Percentiles rank a stretch among this genome's conserved stretches.
phyloP scores from a whole-genome alignment of 345 rosid species.

The Garcia nutans region DNA sequence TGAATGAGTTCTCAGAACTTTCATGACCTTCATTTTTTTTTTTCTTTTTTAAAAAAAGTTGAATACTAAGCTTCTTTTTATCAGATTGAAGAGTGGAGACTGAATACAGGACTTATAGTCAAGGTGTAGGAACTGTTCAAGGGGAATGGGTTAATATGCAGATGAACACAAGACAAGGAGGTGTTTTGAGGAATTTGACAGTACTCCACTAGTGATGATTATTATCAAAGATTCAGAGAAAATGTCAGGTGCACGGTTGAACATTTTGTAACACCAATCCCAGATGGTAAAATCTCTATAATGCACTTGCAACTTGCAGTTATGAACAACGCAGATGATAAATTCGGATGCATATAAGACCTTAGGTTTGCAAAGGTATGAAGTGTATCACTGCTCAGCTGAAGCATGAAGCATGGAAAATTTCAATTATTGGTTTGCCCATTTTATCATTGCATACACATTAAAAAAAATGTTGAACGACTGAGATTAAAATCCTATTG shows the following conservation, averaged over 20 bases:
- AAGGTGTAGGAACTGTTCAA: background rate
- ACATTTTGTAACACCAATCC: background rate
- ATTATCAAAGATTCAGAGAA: no score
- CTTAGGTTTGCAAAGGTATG: no score
- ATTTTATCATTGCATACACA: no score
- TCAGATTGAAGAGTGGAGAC: background rate
- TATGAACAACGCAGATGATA: background rate
- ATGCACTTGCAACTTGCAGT: background rate
- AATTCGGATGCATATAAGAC: background rate
- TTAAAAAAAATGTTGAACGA: no score
- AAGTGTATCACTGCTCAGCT: no score
- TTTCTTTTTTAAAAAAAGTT: background rate
- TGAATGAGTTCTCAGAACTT: conserved; percentile 74
- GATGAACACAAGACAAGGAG: background rate
- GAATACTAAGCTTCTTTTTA: background rate
- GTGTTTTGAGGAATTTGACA: no score
- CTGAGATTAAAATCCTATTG: no score
- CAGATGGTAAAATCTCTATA: background rate
- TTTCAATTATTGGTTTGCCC: no score
- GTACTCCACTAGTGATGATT: background rate
- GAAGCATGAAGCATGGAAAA: no score
- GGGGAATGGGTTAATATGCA: background rate
- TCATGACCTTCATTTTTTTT: conserved; percentile 71
- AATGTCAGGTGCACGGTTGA: background rate
- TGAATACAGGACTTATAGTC: background rate